Evolutionary conservation across 768 basidiomycete genomes (phyloP), one percentile per base, ranked within the genome.

Genomic region (Leucocoprinus leucothites): DNA sequence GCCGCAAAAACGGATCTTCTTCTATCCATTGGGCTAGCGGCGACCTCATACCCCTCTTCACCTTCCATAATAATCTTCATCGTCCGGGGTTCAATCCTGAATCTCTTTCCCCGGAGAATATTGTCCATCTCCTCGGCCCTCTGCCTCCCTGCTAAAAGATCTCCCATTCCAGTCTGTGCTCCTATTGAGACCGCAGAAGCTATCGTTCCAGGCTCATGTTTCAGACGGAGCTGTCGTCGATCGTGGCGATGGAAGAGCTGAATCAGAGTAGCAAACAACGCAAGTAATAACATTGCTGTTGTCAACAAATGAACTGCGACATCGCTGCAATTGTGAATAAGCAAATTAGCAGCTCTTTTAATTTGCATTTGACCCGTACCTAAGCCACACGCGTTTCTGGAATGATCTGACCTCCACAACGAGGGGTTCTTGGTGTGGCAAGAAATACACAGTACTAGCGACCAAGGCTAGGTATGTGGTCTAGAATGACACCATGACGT

Each of bases 161-260:
- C 66, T 9, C 74, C 79, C 59, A 82, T 71, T 25, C 72, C 74
- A 2, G 79, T 80, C 58, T 77, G 74, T 6, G 75, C 81, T 9
- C 79, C 79, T 57, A 83, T 76, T 36, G 78, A 75, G 11, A 81
- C 76, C 11, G 82, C 82, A 9, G 80, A 79, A 19, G 80, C 82
- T 49, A 84, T 78, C 3, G 82, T 82, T 16, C 82, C 79, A 0
- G 80, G 79, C 46, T 73, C 68, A 58, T 80, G 79, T 26, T 68
- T 69, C 28, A 83, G 68, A 16, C 67, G 68, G 25, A 85, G 69
- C 41, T 69, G 63, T 8, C 72, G 71, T 7, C 81, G 74, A 36
- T 77, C 76, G 44, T 61, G 57, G 22, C 72, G 67, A 61, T 84
- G 82, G 57, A 76, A 70, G 16, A 81, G 53, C 38, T 82, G 79